Evolutionary conservation across 2,329 filamentous ascomycete genomes (phyloP).

Genomic region (Colletotrichum sp.): DNA sequence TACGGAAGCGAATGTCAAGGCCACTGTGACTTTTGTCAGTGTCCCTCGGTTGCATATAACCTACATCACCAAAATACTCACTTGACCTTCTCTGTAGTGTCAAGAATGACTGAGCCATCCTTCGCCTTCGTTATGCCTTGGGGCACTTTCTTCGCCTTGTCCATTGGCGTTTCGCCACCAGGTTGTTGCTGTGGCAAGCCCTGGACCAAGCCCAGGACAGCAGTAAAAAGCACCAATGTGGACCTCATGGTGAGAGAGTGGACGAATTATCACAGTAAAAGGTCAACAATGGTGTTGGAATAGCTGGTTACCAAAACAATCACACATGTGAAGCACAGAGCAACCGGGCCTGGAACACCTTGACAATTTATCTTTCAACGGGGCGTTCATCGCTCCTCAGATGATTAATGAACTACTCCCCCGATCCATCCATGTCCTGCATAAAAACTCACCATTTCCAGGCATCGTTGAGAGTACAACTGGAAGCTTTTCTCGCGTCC

Average conservation of each 20-base stretch:
- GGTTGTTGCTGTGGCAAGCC: neutral
- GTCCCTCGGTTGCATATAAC: fast-evolving
- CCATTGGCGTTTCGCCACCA: slow-evolving; percentile 25
- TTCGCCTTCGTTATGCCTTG: slow-evolving; percentile 47
- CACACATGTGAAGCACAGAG: fast-evolving
- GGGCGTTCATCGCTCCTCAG: neutral
- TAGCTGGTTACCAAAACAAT: fast-evolving
- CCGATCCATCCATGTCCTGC: neutral
- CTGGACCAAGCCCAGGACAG: neutral
- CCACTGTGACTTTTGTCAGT: slow-evolving; percentile 34
- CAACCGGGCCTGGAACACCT: fast-evolving
- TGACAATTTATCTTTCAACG: neutral
- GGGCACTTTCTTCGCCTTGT: slow-evolving; percentile 32
- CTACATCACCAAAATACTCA: slow-evolving; percentile 30
- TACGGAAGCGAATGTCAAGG: slow-evolving; percentile 59
- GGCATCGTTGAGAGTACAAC: neutral
- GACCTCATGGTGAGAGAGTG: neutral
- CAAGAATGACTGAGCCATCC: slow-evolving; percentile 62
- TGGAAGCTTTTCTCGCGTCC: neutral
- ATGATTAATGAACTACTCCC: neutral
- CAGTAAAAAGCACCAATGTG: neutral
- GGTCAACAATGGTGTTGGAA: fast-evolving
- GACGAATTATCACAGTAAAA: fast-evolving
- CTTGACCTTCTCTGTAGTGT: slow-evolving; percentile 60
- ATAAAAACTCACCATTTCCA: neutral